phyloP scores from a whole-genome alignment of 2,329 filamentous ascomycete species.

The Aspergillus sojae region DNA sequence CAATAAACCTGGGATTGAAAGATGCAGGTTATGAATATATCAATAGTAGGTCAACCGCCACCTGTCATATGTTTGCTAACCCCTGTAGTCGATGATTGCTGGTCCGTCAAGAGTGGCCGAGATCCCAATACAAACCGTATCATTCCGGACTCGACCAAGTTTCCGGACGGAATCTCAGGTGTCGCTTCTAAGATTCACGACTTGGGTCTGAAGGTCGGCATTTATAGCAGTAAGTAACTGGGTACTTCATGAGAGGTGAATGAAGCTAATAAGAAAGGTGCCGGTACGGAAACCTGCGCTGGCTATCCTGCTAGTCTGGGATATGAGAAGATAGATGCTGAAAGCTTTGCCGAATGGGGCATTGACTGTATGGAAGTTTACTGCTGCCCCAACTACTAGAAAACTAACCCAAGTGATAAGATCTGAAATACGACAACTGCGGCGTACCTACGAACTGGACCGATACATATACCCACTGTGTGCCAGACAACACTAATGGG shows the following conservation, averaged over 20 bases:
- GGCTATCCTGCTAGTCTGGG: conserved; percentile 61
- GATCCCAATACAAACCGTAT: conserved; percentile 49
- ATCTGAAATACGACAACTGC: conserved; percentile 64
- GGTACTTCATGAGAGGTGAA: background rate
- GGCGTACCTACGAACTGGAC: conserved; percentile 41
- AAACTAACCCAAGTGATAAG: conserved; percentile 27
- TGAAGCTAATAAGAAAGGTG: conserved; percentile 22
- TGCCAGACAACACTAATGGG: conserved; percentile 41
- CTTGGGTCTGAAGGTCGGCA: conserved; percentile 63
- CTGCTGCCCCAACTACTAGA: background rate
- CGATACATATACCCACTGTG: conserved; percentile 44
- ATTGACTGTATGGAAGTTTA: conserved; percentile 50
- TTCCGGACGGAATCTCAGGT: conserved; percentile 61
- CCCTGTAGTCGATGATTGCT: conserved; percentile 62
- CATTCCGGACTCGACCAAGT: conserved; percentile 53
- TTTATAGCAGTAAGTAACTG: conserved; percentile 55
- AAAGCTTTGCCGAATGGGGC: conserved; percentile 61
- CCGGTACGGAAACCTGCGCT: conserved; percentile 53
- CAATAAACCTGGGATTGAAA: conserved; percentile 50
- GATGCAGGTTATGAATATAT: conserved; percentile 56
- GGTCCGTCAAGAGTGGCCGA: conserved; percentile 50
- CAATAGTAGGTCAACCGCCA: conserved; percentile 22
- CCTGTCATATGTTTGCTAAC: background rate
- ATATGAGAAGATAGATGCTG: conserved; percentile 60
- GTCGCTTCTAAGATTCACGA: conserved; percentile 58